phyloP scores from a whole-genome alignment of 306 rosid species.

The Cucurbita maxima region DNA sequence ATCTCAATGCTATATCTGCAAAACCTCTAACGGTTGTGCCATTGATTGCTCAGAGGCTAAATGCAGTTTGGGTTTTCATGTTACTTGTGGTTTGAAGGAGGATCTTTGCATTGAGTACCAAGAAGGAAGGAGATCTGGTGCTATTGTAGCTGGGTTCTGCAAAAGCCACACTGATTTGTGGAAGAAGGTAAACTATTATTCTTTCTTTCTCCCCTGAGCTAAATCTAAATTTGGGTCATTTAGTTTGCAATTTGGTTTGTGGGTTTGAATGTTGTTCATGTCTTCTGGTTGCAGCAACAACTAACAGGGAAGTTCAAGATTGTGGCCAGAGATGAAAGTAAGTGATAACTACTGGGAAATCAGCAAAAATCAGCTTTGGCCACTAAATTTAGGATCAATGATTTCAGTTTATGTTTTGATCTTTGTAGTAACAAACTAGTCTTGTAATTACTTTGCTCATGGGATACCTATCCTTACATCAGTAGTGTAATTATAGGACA shows the following conservation, averaged over 20 bases:
- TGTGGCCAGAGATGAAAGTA: conserved; percentile 43
- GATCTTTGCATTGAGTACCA: conserved; percentile 54
- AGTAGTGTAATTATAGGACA: neutral
- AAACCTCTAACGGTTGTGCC: conserved; percentile 29
- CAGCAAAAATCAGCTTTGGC: neutral
- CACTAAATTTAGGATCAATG: neutral
- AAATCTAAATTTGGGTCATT: neutral
- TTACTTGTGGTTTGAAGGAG: conserved; percentile 52
- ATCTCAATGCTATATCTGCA: conserved; percentile 44
- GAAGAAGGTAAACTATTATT: conserved; percentile 36
- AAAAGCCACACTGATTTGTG: conserved; percentile 42
- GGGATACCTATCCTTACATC: neutral
- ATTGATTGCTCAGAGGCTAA: conserved; percentile 56
- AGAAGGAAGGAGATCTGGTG: conserved; percentile 45
- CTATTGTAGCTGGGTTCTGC: conserved; percentile 79
- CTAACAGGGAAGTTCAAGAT: conserved; percentile 71
- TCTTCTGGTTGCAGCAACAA: conserved; percentile 59
- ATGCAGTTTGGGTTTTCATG: conserved; percentile 54
- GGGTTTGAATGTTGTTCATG: neutral
- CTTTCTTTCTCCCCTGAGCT: neutral
- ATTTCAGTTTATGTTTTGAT: neutral
- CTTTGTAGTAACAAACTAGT: neutral
- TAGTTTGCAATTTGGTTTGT: neutral
- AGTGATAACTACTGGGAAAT: neutral
- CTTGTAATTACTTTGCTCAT: neutral